A percentile compares a stretch with the other conserved stretches of the same genome.
Conservation (phyloP, 192 early-diverging fungal species). For the Linnemannia schmuckeri region DNA sequence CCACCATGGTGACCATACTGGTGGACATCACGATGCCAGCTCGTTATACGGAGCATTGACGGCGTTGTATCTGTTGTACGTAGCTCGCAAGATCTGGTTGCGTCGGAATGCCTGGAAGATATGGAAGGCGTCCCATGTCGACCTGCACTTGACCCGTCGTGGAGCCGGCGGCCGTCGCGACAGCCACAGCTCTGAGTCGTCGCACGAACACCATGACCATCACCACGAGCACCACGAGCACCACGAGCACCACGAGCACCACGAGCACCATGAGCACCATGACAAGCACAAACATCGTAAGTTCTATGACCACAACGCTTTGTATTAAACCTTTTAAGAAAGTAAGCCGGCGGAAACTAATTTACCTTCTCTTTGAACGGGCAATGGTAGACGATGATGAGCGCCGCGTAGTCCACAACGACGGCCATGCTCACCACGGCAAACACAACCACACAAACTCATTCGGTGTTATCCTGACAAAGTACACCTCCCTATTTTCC, state of each 20-base stretch:
- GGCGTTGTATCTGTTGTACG: conserved; percentile 33
- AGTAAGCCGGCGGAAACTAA: too few relatives aligned
- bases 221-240: conserved; percentile 7
- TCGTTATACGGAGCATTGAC: conserved; percentile 45
- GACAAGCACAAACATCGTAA: conserved; percentile 43
- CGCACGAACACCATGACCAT: conserved; percentile 28
- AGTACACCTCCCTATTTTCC: conserved; percentile 27
- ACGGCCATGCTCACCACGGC: conserved; percentile 5
- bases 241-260: conserved; percentile 6
- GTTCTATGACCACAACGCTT: background rate
- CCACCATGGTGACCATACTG: background rate
- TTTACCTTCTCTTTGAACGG: background rate
- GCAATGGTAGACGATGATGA: background rate
- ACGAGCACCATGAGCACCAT: conserved; percentile 13
- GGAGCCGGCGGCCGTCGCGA: background rate
- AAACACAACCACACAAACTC: conserved; percentile 18
- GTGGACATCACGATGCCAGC: conserved; percentile 7
- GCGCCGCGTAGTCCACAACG: background rate
- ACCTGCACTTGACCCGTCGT: conserved; percentile 24
- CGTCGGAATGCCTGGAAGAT: background rate
- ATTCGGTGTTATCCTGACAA: conserved; percentile 19
- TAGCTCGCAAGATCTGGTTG: conserved; percentile 50
- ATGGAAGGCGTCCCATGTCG: background rate
- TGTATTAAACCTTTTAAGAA: background rate
- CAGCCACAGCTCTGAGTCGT: conserved; percentile 24